Evolutionary conservation across 306 rosid species (phyloP), one percentile per base, ranked within the genome.

Genomic region (Cucurbita argyrosperma): DNA sequence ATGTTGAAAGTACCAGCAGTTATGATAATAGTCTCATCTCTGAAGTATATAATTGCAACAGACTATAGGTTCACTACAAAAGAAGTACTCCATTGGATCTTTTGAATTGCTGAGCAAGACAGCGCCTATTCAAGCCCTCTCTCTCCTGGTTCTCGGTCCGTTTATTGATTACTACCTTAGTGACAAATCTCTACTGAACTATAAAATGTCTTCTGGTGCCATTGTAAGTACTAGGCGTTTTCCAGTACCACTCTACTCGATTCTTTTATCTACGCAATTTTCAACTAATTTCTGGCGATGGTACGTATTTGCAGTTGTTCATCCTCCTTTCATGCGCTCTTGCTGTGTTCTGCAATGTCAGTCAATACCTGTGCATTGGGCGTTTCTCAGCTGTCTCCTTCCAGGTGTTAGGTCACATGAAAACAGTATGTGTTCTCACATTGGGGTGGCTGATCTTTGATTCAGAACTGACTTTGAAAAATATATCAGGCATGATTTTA

Each of bases 381-480:
- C 95, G 96, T 76, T 90, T 92, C 79, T 90, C 97, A 40, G 95
- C 97, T 7, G 89, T 85, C 46, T 90, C 97, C 45, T 92, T 92
- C 88, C 97, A 92, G 86, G 96, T 92, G 74, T 79, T 92, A 76
- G 97, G 97, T 61, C 97, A 92, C 90, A 92, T 92, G 95, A 92
- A 92, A 85, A 88, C 97, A 7, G 88, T 92, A 9, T 88, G 92
- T 71, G 97, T 92, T 55, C 90, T 90, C 81, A 90, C 95, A 2
- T 72, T 92, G 81, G 97, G 97, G 40, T 92, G 95, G 96, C 85
- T 92, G 77, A 88, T 92, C 45, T 90, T 92, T 55, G 97, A 90
- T 83, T 90, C 96, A 9, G 95, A 79, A 83, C 85, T 92, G 72
- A 88, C 90, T 58, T 74, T 88, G 80, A 88, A 92, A 80, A 90